Conservation (phyloP, 305 asterid species). For the Fraxinus sp. region DNA sequence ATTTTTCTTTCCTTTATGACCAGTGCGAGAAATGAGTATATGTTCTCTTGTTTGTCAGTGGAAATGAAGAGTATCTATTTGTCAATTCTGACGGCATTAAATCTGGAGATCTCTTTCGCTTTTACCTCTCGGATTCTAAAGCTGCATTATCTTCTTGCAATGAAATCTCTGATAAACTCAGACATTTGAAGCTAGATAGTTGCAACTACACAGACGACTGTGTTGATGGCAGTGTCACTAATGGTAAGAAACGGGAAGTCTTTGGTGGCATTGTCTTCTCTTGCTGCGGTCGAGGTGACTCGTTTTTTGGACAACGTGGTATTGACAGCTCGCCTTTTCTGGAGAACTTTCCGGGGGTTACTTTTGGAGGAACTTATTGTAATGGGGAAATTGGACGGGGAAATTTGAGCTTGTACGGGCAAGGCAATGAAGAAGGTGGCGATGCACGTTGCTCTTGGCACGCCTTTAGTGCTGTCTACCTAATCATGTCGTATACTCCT, state of each 20-base stretch:
- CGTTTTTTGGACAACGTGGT: conserved; percentile 50
- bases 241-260: conserved; percentile 35
- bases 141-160: conserved; percentile 49
- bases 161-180: conserved; percentile 40
- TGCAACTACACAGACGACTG: conserved; percentile 9
- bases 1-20: conserved; percentile 5
- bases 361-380: conserved; percentile 70
- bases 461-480: conserved; percentile 57
- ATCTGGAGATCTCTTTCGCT: conserved; percentile 73
- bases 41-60: conserved; percentile 44
- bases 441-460: conserved; percentile 48
- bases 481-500: conserved; percentile 64
- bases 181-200: conserved; percentile 37
- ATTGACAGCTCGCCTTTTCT: conserved; percentile 57
- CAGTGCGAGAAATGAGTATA: neutral
- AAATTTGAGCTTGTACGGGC: conserved; percentile 35
- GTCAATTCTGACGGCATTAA: conserved; percentile 57
- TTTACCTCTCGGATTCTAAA: conserved; percentile 57
- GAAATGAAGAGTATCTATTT: conserved; percentile 70
- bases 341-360: conserved; percentile 67
- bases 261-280: conserved; percentile 73
- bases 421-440: conserved; percentile 39
- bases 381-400: conserved; percentile 68
- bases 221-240: neutral
- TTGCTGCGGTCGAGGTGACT: conserved; percentile 70